Conservation (phyloP, 2,329 filamentous ascomycete species). For the Sporothrix euskadiensis region DNA sequence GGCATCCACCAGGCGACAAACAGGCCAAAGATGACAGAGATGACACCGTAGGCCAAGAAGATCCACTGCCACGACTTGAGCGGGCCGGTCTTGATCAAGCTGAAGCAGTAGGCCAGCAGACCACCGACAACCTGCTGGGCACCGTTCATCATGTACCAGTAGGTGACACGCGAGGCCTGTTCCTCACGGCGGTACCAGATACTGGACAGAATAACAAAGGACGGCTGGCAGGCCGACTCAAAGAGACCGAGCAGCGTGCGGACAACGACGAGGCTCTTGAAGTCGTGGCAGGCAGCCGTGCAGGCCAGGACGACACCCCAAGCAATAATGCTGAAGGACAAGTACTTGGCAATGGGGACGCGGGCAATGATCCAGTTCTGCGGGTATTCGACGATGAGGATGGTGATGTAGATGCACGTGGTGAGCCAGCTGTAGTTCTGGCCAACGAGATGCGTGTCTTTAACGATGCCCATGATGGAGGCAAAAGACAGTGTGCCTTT, state of each 20-base stretch:
- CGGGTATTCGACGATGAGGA: constrained; percentile 70
- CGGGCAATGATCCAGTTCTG: constrained; percentile 57
- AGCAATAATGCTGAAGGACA: constrained; percentile 62
- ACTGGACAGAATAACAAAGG: constrained; percentile 64
- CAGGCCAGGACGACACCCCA: constrained; percentile 64
- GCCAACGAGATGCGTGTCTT: constrained; percentile 52
- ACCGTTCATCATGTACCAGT: constrained; percentile 79
- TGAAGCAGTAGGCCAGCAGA: constrained; percentile 65
- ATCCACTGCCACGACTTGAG: constrained; percentile 68
- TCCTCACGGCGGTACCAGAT: constrained; percentile 74
- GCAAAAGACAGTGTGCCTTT: constrained; percentile 67
- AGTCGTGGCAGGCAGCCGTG: constrained; percentile 62
- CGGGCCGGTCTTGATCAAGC: constrained; percentile 52
- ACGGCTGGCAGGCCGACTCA: constrained; percentile 68
- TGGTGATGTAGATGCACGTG: constrained; percentile 72
- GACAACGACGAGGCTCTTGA: constrained; percentile 59
- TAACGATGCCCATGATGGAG: constrained; percentile 61
- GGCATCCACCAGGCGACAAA: constrained; percentile 66
- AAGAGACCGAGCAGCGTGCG: constrained; percentile 70
- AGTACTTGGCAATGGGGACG: constrained; percentile 67
- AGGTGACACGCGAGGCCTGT: constrained; percentile 65
- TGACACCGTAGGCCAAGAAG: constrained; percentile 65
- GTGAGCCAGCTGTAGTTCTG: constrained; percentile 68
- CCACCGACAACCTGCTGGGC: constrained; percentile 72
- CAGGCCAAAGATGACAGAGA: constrained; percentile 64